Percentiles rank a stretch among this genome's conserved stretches.
Conservation (phyloP, 345 rosid species). For the Citrus inodora region DNA sequence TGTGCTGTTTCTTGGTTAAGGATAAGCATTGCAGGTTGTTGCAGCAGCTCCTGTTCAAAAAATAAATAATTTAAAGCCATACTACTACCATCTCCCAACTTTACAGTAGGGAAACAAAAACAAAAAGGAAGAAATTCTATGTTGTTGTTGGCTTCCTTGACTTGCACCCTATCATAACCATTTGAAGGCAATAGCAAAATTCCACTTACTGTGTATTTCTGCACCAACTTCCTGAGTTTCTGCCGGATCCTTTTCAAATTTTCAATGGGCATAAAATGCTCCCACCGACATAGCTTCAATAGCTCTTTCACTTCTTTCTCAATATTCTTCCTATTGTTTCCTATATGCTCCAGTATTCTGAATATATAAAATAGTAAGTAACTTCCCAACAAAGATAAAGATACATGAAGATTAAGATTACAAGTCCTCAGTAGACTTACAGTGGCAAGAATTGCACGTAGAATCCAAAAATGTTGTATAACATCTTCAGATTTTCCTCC, state of each 20-base stretch:
- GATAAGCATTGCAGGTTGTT: conserved; percentile 65
- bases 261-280: conserved; percentile 56
- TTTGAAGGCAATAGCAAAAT: not conserved
- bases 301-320: conserved; percentile 66
- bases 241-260: conserved; percentile 60
- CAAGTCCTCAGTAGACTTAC: conserved; percentile 40
- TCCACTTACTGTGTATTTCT: conserved; percentile 68
- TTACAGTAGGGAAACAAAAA: no score
- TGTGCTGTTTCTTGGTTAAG: conserved; percentile 47
- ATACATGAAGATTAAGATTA: not conserved
- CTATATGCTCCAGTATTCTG: conserved; percentile 68
- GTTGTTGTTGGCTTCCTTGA: not conserved
- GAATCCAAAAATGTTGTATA: conserved; percentile 84
- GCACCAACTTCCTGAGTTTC: conserved; percentile 71
- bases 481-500: conserved; percentile 51
- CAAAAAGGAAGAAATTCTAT: not conserved
- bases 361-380: conserved; percentile 22
- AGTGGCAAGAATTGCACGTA: conserved; percentile 79
- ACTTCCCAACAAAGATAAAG: conserved; percentile 9
- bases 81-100: not conserved
- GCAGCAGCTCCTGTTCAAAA: conserved; percentile 57
- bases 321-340: conserved; percentile 46
- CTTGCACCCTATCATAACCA: not conserved
- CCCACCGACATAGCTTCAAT: conserved; percentile 77
- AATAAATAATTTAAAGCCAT: not conserved